A percentile compares a stretch with the other conserved stretches of the same genome.
phyloP scores from a whole-genome alignment of 2,329 filamentous ascomycete genomes.

The Trichothecium roseum region DNA sequence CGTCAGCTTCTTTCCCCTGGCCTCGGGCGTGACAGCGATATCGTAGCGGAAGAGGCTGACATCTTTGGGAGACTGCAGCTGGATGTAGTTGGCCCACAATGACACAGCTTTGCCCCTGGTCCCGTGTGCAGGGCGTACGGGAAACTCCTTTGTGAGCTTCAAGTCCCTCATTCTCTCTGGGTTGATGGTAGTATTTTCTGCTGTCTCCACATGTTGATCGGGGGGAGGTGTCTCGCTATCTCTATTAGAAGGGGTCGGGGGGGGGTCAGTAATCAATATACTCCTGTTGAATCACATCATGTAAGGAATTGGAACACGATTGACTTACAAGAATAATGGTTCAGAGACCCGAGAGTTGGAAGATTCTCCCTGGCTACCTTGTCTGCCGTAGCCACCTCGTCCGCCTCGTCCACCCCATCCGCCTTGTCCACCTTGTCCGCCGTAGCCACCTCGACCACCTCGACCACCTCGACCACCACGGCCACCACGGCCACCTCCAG shows the following conservation, averaged over 20 bases:
- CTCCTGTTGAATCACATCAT: no score
- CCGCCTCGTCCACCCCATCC: constrained; percentile 1
- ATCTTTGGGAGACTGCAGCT: constrained; percentile 2
- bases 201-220: constrained; percentile 2
- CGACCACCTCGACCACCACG: constrained; percentile 2
- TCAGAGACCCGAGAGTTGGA: background rate
- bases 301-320: background rate
- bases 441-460: background rate
- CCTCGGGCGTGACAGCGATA: constrained; percentile 4
- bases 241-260: no score
- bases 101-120: constrained; percentile 5
- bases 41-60: constrained; percentile 8
- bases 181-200: constrained; percentile 7
- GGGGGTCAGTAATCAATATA: no score
- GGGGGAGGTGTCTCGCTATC: background rate
- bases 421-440: background rate
- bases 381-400: no score
- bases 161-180: background rate
- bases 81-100: constrained; percentile 10
- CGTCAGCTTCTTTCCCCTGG: constrained; percentile 5
- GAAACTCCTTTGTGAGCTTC: constrained; percentile 6
- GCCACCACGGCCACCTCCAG: no score
- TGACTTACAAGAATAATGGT: background rate
- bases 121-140: constrained; percentile 7
- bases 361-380: no score